Conservation (phyloP, 305 asterid genomes). For the Fraxinus velutina region DNA sequence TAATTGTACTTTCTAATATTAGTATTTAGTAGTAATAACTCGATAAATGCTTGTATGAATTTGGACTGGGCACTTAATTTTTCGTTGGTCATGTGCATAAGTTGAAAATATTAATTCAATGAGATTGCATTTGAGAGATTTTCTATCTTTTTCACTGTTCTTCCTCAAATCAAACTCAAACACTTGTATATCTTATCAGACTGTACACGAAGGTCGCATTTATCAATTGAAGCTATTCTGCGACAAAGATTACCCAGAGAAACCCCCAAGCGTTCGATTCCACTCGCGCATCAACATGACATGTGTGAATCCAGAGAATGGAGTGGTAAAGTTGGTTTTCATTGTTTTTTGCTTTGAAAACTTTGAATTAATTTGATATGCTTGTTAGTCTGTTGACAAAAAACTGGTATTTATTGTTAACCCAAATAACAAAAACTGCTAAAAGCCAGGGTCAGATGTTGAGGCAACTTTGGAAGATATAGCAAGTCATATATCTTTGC, state of each 20-base stretch:
- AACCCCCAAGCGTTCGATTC: conserved; percentile 37
- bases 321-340: conserved; percentile 15
- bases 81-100: neutral
- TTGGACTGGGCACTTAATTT: neutral
- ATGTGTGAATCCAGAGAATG: conserved; percentile 26
- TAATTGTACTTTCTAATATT: neutral
- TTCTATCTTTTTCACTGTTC: neutral
- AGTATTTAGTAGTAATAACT: neutral
- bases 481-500: neutral
- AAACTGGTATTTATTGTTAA: neutral
- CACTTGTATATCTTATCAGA: conserved; percentile 17
- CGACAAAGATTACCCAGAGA: conserved; percentile 35
- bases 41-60: neutral
- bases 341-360: neutral
- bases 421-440: neutral
- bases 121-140: neutral
- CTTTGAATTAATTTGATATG: neutral
- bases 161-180: neutral
- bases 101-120: neutral
- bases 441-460: neutral
- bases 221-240: conserved; percentile 38
- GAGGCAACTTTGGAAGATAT: neutral
- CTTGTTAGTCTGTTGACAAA: neutral
- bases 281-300: conserved; percentile 38
- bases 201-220: conserved; percentile 39